Percentiles rank a stretch among this genome's conserved stretches.
Conservation (phyloP, 768 basidiomycete species). For the Lyophyllum decastes region DNA sequence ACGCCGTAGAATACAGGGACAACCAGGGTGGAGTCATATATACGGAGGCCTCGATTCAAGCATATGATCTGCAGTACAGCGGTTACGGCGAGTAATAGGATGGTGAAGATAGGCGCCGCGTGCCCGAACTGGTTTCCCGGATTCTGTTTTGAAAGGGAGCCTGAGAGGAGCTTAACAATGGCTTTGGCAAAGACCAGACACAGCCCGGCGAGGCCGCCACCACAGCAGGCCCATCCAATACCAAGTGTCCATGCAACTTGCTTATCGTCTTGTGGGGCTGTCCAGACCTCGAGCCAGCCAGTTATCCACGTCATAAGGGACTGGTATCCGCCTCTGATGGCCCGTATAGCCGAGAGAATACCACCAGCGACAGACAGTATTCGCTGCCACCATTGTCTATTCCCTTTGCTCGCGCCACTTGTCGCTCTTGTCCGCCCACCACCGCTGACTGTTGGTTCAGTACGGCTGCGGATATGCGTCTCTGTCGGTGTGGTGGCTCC, state of each 20-base stretch:
- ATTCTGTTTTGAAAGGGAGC: slow-evolving; percentile 76
- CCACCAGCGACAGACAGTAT: neutral
- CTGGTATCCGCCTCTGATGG: slow-evolving; percentile 42
- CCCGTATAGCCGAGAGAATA: slow-evolving; percentile 22
- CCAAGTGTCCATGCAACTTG: slow-evolving; percentile 89
- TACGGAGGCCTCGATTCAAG: slow-evolving; percentile 85
- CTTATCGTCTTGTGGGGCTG: slow-evolving; percentile 78
- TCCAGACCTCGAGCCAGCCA: slow-evolving; percentile 72
- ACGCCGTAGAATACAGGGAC: slow-evolving; percentile 96
- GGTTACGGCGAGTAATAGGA: slow-evolving; percentile 64
- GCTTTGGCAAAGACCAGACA: slow-evolving; percentile 83
- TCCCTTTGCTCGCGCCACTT: neutral
- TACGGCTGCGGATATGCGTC: slow-evolving; percentile 1
- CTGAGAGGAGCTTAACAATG: slow-evolving; percentile 78
- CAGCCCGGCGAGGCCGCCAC: slow-evolving; percentile 87
- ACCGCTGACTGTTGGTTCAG: neutral
- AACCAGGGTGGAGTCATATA: slow-evolving; percentile 88
- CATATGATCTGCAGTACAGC: slow-evolving; percentile 91
- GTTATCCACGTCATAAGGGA: slow-evolving; percentile 52
- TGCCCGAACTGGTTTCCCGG: slow-evolving; percentile 88
- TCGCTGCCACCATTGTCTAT: neutral
- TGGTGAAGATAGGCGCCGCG: slow-evolving; percentile 75
- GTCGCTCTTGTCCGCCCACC: slow-evolving; percentile 8
- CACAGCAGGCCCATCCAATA: slow-evolving; percentile 92
- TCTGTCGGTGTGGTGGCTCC: slow-evolving; percentile 48